phyloP scores from a whole-genome alignment of 345 rosid genomes.

The Ceriops decandra region DNA sequence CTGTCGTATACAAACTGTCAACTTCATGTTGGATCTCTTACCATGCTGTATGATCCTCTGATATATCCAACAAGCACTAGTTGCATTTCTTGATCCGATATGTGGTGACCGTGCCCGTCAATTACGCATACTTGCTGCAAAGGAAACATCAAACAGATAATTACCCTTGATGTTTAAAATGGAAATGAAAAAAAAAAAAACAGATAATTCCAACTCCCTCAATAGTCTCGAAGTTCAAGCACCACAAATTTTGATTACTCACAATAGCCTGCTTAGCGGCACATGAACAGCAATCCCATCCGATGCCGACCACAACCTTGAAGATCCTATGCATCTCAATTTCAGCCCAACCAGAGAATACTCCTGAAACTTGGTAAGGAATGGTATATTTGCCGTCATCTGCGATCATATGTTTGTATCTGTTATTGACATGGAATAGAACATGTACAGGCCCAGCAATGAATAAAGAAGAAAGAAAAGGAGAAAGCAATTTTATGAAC shows the following conservation, averaged over 20 bases:
- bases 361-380: constrained; percentile 34
- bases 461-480: too few species aligned
- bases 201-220: background rate
- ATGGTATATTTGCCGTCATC: constrained; percentile 15
- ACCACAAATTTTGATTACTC: constrained; percentile 1
- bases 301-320: constrained; percentile 31
- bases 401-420: constrained; percentile 2
- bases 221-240: background rate
- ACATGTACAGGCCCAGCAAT: background rate
- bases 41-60: constrained; percentile 25
- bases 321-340: constrained; percentile 4
- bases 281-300: constrained; percentile 7
- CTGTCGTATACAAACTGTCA: background rate
- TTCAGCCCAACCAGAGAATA: constrained; percentile 40
- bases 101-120: constrained; percentile 5
- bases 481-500: background rate
- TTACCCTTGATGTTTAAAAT: too few species aligned
- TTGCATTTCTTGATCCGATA: constrained; percentile 20
- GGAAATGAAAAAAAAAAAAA: background rate
- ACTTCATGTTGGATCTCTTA: constrained; percentile 3
- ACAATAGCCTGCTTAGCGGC: constrained; percentile 19
- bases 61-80: constrained; percentile 38
- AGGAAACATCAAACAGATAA: background rate
- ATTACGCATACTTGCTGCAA: constrained; percentile 28
- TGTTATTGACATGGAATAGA: background rate